Evolutionary conservation across 768 basidiomycete genomes (phyloP).

Genomic region (Sarcodon aspratus): DNA sequence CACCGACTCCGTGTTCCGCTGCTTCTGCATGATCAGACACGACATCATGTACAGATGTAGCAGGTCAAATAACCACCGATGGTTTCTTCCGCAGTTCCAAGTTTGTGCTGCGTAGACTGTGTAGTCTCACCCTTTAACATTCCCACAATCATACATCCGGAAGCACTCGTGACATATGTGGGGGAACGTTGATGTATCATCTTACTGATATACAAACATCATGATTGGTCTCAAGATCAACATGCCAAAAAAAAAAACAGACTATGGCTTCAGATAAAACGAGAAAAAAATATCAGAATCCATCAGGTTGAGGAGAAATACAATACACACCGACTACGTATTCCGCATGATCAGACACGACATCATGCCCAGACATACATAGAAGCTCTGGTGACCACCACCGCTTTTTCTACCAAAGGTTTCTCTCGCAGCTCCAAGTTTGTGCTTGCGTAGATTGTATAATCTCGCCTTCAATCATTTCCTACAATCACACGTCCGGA

Average conservation of each 20-base stretch:
- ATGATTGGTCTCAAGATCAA: background rate
- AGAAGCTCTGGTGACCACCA: conserved; percentile 57
- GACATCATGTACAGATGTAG: conserved; percentile 50
- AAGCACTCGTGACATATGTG: conserved; percentile 39
- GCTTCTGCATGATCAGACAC: conserved; percentile 34
- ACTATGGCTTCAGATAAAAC: background rate
- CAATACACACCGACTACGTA: conserved; percentile 31
- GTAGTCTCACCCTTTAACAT: conserved; percentile 50
- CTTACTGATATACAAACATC: no score
- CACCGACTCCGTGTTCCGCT: conserved; percentile 33
- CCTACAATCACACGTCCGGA: conserved; percentile 26
- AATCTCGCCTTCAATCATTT: conserved; percentile 49
- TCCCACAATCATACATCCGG: conserved; percentile 24
- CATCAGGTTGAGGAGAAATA: background rate
- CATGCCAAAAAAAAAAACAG: background rate
- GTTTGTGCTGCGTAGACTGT: conserved; percentile 44
- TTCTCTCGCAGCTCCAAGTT: conserved; percentile 44
- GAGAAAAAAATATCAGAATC: background rate
- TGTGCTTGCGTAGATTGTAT: conserved; percentile 49
- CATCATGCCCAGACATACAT: conserved; percentile 48
- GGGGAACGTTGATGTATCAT: conserved; percentile 47
- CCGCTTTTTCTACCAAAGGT: conserved; percentile 57
- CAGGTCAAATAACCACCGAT: conserved; percentile 50
- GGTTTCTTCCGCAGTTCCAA: conserved; percentile 46
- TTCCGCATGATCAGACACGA: conserved; percentile 32